Conservation (phyloP, 139 green algal species). For the Haematococcus lacustris region DNA sequence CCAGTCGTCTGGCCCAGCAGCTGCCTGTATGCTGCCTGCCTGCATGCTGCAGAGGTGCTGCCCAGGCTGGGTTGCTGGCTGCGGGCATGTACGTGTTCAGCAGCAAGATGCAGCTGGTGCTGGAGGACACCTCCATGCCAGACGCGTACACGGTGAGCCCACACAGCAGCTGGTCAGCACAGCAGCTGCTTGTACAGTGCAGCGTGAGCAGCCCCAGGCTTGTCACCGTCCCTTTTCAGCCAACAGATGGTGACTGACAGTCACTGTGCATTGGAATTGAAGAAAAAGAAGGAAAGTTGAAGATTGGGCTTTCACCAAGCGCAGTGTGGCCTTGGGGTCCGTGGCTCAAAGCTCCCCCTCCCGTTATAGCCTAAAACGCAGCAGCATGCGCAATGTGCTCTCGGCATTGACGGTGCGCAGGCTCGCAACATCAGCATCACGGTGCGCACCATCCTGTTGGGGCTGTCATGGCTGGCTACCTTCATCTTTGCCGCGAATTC, state of each 20-base stretch:
- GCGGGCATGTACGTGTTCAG: conserved; percentile 51
- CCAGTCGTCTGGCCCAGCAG: too few species aligned
- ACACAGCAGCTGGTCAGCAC: conserved; percentile 26
- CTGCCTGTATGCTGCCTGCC: too few species aligned
- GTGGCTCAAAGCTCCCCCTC: too few species aligned
- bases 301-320: too few species aligned
- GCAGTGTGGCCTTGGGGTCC: too few species aligned
- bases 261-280: too few species aligned
- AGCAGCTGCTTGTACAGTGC: too few species aligned
- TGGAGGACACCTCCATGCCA: conserved; percentile 21
- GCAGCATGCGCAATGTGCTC: background rate
- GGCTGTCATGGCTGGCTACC: conserved; percentile 58
- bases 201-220: too few species aligned
- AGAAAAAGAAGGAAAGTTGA: too few species aligned
- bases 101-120: conserved; percentile 32
- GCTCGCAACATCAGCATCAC: conserved; percentile 62
- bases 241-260: too few species aligned
- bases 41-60: conserved; percentile 28
- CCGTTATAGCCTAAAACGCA: too few species aligned
- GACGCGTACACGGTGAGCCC: conserved; percentile 39
- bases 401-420: conserved; percentile 15
- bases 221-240: too few species aligned
- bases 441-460: conserved; percentile 62
- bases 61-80: conserved; percentile 37
- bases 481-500: conserved; percentile 68